Evolutionary conservation across 2,329 filamentous ascomycete species (phyloP).

Genomic region (Paecilomyces formosus): DNA sequence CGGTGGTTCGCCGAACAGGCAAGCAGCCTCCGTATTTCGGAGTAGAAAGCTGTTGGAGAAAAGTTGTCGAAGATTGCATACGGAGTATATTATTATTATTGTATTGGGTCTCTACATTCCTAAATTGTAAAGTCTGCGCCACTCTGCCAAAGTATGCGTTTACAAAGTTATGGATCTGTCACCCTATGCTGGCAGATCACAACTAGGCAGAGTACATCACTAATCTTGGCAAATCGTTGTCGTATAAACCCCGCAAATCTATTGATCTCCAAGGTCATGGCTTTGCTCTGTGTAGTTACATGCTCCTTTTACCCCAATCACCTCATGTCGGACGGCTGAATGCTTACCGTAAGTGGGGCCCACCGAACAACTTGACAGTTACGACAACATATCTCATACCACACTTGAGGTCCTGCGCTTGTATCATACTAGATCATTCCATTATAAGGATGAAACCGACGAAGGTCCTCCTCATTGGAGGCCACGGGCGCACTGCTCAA

Average conservation of each 20-base stretch:
- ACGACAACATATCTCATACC: not conserved
- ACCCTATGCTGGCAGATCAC: no score
- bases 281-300: no score
- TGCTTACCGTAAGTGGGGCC: not conserved
- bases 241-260: not conserved
- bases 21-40: not conserved
- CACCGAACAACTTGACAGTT: not conserved
- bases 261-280: not conserved
- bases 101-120: no score
- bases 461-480: slow-evolving; percentile 2
- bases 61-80: no score
- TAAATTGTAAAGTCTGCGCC: no score
- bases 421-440: no score
- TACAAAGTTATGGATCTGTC: no score
- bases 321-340: not conserved
- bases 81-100: no score
- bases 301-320: not conserved
- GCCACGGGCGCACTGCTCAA: slow-evolving; percentile 1
- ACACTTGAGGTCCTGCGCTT: not conserved
- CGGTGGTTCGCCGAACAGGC: not conserved
- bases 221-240: no score
- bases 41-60: not conserved
- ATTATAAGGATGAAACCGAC: not conserved
- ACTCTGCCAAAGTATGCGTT: no score
- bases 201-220: no score